Conservation (phyloP, 176 grass and related monocot species). For the Lolium perenne region DNA sequence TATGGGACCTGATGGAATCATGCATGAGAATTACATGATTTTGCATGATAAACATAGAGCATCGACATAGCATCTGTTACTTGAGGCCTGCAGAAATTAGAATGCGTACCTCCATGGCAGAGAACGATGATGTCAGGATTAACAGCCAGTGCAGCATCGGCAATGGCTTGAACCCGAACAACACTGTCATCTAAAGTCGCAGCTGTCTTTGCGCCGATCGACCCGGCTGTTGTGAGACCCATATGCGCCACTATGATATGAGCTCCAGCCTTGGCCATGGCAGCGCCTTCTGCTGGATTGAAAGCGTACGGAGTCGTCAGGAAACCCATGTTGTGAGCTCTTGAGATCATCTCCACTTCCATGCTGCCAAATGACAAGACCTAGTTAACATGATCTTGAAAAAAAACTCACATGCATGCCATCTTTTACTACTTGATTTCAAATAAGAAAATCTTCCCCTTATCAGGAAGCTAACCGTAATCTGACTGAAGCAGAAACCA, state of each 20-base stretch:
- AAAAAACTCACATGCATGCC: neutral
- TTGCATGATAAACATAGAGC: neutral
- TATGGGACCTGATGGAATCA: constrained; percentile 71
- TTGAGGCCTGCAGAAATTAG: neutral
- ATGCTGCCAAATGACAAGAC: constrained; percentile 51
- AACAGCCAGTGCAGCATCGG: constrained; percentile 68
- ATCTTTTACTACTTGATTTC: neutral
- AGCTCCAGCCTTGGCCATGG: constrained; percentile 87
- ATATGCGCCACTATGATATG: constrained; percentile 91
- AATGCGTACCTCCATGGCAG: constrained; percentile 81
- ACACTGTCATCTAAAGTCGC: constrained; percentile 69
- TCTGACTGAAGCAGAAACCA: neutral
- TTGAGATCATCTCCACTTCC: constrained; percentile 96
- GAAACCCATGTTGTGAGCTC: constrained; percentile 76
- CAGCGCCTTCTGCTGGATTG: constrained; percentile 73
- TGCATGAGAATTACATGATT: constrained; percentile 5
- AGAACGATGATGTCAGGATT: constrained; percentile 87
- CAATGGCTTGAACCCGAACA: constrained; percentile 71
- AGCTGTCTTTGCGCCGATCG: constrained; percentile 83
- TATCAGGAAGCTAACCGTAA: neutral
- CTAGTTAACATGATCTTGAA: constrained; percentile 6
- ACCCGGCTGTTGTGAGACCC: constrained; percentile 92
- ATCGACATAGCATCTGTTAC: constrained; percentile 4
- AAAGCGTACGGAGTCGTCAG: constrained; percentile 92
- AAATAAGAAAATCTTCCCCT: neutral